Evolutionary conservation across 495 filamentous ascomycete genomes (phyloP).

Genomic region (Lineolata rhizophorae): DNA sequence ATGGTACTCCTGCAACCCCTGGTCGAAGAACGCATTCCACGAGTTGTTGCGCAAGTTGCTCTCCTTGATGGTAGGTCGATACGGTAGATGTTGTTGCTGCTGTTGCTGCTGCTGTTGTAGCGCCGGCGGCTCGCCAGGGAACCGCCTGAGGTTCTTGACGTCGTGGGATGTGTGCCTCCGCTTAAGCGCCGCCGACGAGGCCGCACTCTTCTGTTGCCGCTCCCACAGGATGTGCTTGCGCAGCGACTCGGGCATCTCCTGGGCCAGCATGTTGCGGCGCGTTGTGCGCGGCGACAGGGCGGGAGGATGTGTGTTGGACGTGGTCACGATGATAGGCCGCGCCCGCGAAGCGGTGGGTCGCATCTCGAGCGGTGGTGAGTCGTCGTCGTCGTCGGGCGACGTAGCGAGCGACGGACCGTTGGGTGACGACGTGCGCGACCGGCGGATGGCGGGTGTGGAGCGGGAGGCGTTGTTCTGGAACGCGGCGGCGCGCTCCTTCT

Average conservation of each 20-base stretch:
- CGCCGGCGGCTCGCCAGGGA: constrained; percentile 24
- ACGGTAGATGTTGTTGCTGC: constrained; percentile 15
- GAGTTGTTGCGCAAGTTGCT: constrained; percentile 26
- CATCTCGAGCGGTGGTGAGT: constrained; percentile 49
- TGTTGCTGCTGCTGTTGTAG: too few relatives aligned
- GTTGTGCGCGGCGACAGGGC: constrained; percentile 78
- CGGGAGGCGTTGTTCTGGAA: constrained; percentile 46
- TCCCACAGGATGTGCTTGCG: constrained; percentile 66
- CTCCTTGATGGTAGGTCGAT: too few relatives aligned
- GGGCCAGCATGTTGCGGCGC: constrained; percentile 87
- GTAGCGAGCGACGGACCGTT: constrained; percentile 50
- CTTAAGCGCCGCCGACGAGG: constrained; percentile 72
- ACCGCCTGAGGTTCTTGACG: constrained; percentile 60
- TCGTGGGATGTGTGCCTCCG: constrained; percentile 81
- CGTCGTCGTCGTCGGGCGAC: constrained; percentile 55
- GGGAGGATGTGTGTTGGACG: constrained; percentile 38
- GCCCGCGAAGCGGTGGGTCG: constrained; percentile 40
- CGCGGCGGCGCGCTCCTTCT: constrained; percentile 43
- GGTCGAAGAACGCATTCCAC: constrained; percentile 42
- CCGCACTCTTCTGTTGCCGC: constrained; percentile 74
- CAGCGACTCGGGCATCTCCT: constrained; percentile 69
- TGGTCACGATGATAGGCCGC: constrained; percentile 70
- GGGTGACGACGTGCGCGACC: constrained; percentile 49
- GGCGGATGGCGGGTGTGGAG: constrained; percentile 65
- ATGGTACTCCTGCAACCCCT: constrained; percentile 46